Conservation (phyloP, 257 asterid genomes). For the Plantago elongata region DNA sequence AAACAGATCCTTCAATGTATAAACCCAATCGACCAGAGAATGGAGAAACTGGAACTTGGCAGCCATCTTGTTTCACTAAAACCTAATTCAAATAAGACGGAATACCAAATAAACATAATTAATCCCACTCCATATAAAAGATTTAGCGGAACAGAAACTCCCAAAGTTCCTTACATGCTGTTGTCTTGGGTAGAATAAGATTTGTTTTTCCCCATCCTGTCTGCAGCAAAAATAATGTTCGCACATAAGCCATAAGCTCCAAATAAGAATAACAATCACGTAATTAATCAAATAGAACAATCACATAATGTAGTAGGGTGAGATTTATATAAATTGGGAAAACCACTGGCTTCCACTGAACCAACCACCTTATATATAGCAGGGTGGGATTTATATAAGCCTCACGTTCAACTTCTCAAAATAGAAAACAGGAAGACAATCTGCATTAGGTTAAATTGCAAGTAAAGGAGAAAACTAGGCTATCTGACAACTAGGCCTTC, state of each 20-base stretch:
- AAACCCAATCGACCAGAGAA: conserved; percentile 78
- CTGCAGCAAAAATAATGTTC: conserved; percentile 41
- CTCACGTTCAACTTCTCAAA: too few relatives aligned
- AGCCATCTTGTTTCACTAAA: conserved; percentile 60
- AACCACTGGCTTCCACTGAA: too few relatives aligned
- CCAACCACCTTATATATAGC: too few relatives aligned
- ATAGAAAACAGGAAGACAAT: too few relatives aligned
- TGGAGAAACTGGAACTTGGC: conserved; percentile 72
- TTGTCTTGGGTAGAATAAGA: conserved; percentile 76
- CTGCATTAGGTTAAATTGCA: too few relatives aligned
- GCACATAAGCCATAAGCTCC: not conserved
- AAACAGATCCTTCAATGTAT: conserved; percentile 88
- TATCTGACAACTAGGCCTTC: too few relatives aligned
- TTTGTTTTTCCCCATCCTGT: conserved; percentile 49
- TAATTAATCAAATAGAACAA: too few relatives aligned
- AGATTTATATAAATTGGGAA: too few relatives aligned
- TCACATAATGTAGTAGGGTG: too few relatives aligned
- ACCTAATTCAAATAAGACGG: conserved; percentile 44
- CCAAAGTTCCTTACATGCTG: conserved; percentile 57
- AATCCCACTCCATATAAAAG: conserved; percentile 7
- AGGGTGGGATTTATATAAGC: too few relatives aligned
- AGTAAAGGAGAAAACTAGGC: too few relatives aligned
- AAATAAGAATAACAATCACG: not conserved
- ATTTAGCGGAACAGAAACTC: conserved; percentile 18
- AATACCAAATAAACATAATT: conserved; percentile 18